A percentile compares a stretch with the other conserved stretches of the same genome.
Conservation (phyloP, 2,329 filamentous ascomycete species). For the Penicillium hordei region DNA sequence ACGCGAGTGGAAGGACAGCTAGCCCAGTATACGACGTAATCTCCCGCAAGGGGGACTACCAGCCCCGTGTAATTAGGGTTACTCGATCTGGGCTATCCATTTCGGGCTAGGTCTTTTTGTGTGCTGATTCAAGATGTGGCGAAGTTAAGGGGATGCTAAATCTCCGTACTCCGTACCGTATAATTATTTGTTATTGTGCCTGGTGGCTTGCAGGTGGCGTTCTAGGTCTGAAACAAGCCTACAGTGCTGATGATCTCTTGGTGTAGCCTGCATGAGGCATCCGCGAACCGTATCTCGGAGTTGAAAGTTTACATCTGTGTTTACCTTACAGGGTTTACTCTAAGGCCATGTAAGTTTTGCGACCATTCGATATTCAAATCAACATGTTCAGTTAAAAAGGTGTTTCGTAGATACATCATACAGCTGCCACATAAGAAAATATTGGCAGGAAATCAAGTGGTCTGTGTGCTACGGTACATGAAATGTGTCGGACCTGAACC, state of each 20-base stretch:
- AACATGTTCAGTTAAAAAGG: neutral
- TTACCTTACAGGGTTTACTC: neutral
- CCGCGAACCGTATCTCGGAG: neutral
- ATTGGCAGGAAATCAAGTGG: neutral
- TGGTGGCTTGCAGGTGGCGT: constrained; percentile 14
- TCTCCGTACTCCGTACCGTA: neutral
- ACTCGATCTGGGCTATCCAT: neutral
- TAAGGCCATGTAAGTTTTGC: neutral
- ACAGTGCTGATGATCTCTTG: constrained; percentile 5
- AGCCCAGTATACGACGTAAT: neutral
- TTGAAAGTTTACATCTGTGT: neutral
- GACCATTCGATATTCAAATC: neutral
- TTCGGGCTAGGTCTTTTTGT: neutral
- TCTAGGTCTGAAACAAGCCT: constrained; percentile 7
- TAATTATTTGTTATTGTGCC: constrained; percentile 4
- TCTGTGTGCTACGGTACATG: neutral
- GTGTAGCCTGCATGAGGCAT: neutral
- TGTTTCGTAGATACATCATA: neutral
- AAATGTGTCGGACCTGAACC: neutral
- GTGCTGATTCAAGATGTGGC: neutral
- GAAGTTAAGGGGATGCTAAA: neutral
- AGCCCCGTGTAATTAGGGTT: neutral
- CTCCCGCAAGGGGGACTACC: neutral
- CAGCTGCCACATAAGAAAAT: neutral
- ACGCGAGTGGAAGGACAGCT: neutral